Conservation (phyloP, 1,139 yeast species). For the Saccharomyces hybrid region DNA sequence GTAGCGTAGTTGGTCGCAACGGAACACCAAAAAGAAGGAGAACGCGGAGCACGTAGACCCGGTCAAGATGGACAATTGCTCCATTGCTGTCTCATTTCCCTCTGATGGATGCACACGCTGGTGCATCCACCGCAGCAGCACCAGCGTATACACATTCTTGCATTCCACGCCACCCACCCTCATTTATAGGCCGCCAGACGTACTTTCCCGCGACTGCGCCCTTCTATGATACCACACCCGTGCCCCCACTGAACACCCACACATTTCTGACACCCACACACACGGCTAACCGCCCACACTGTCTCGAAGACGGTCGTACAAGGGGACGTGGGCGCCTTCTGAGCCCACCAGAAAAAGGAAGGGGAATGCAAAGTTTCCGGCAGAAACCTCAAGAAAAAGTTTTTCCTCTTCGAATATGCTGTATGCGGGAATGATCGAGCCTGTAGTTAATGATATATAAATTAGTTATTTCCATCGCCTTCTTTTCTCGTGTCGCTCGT, state of each 20-base stretch:
- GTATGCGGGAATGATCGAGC: background rate
- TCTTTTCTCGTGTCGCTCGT: slow-evolving; percentile 1
- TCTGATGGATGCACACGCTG: too few species aligned
- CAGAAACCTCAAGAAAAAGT: background rate
- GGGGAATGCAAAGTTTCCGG: background rate
- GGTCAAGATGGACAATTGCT: too few species aligned
- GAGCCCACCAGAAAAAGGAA: background rate
- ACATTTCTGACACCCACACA: background rate
- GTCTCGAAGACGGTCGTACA: background rate
- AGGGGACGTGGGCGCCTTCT: background rate
- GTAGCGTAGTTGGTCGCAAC: too few species aligned
- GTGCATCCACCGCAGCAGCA: too few species aligned
- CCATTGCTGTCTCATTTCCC: too few species aligned
- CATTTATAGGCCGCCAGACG: too few species aligned
- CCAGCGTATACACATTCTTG: too few species aligned
- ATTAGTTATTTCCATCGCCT: background rate
- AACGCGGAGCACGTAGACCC: too few species aligned
- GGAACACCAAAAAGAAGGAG: too few species aligned
- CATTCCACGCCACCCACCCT: too few species aligned
- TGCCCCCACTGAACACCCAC: background rate
- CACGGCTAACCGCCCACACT: background rate
- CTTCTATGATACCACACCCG: background rate
- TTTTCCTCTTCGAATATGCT: background rate
- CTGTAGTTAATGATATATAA: slow-evolving; percentile 1
- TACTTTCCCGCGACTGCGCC: too few species aligned